Evolutionary conservation across 768 basidiomycete genomes (phyloP), one percentile per base, ranked within the genome.

Genomic region (Daedaleopsis sinensis): DNA sequence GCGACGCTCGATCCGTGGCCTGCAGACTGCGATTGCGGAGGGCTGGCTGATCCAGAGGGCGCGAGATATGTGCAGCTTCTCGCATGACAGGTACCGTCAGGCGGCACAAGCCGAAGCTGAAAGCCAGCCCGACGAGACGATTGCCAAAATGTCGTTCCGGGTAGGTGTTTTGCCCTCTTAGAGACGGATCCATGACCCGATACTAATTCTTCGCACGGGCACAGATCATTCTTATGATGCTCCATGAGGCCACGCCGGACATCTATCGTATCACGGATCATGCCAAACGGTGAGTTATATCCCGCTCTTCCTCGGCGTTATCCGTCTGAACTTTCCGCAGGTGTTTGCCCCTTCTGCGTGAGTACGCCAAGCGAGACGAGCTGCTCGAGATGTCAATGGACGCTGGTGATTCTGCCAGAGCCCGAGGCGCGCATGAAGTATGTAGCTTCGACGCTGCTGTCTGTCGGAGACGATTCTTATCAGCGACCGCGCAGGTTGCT

Each of bases 341-440:
- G 55, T 90, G 89, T 74, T 74, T 89, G 27, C 77, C 80, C 8
- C 75, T 91, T 36, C 72, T 91, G 16, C 81, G 81, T 19, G 84
- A 84, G 32, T 83, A 88, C 66, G 77, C 83, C 0, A 84, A 83
- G 64, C 80, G 86, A 49, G 86, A 85, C 53, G 85, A 86, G 64
- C 68, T 89, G 23, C 70, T 89, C 32, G 77, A 82, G 58, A 80
- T 87, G 24, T 75, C 90, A 10, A 81, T 88, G 19, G 83, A 88
- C 54, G 88, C 89, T 21, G 89, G 87, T 1, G 86, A 89, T 66
- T 84, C 87, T 39, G 87, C 90, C 6, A 84, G 86, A 78, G 80
- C 83, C 9, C 80, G 88, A 54, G 90, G 90, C 23, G 90, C 90
- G 38, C 89, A 90, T 68, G 90, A 91, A 78, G 88, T 89, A 69